Percentiles rank a stretch among this genome's conserved stretches.
These are phyloP conservation scores for Cudoniella acicularis DNA, from an alignment of 495 filamentous ascomycete genomes.

Conservation along the genomic window DNA sequence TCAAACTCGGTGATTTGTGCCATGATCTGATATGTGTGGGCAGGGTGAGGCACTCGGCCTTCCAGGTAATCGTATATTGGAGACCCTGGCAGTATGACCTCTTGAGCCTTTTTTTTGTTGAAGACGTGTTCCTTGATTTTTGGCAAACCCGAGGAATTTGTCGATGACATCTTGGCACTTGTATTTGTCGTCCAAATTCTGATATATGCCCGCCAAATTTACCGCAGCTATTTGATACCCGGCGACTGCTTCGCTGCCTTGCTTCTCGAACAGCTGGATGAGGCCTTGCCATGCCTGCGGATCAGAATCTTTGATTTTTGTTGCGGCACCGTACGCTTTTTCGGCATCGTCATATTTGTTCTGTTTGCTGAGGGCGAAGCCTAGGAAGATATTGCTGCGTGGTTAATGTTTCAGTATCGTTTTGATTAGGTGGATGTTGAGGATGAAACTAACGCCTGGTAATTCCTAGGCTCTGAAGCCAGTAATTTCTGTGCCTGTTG, in stretches of 20 bases:
- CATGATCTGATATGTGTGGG: conserved; percentile 74
- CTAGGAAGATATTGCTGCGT: conserved; percentile 76
- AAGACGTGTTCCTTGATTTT: conserved; percentile 62
- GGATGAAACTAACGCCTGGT: conserved; percentile 59
- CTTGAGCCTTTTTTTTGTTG: conserved; percentile 72
- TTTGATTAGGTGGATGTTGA: not conserved
- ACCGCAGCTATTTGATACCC: conserved; percentile 70
- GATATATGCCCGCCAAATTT: conserved; percentile 70
- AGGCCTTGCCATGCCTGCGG: conserved; percentile 85
- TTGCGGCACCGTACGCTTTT: conserved; percentile 68
- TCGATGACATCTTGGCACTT: conserved; percentile 79
- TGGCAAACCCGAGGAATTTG: conserved; percentile 69
- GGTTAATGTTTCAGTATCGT: conserved; percentile 8
- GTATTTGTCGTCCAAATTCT: conserved; percentile 55
- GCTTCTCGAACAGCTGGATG: conserved; percentile 78
- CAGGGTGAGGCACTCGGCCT: conserved; percentile 77
- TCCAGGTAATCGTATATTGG: conserved; percentile 79
- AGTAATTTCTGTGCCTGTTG: conserved; percentile 63
- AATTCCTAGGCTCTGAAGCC: conserved; percentile 69
- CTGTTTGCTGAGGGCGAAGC: conserved; percentile 73
- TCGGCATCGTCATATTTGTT: conserved; percentile 67
- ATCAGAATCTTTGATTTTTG: conserved; percentile 47
- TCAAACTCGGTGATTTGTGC: conserved; percentile 83
- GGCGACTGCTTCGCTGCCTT: conserved; percentile 62
- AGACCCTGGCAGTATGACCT: conserved; percentile 70